Percentiles rank a stretch among this genome's conserved stretches.
phyloP scores from a whole-genome alignment of 1,284 basidiomycete genomes.

The Marasmius sp. region DNA sequence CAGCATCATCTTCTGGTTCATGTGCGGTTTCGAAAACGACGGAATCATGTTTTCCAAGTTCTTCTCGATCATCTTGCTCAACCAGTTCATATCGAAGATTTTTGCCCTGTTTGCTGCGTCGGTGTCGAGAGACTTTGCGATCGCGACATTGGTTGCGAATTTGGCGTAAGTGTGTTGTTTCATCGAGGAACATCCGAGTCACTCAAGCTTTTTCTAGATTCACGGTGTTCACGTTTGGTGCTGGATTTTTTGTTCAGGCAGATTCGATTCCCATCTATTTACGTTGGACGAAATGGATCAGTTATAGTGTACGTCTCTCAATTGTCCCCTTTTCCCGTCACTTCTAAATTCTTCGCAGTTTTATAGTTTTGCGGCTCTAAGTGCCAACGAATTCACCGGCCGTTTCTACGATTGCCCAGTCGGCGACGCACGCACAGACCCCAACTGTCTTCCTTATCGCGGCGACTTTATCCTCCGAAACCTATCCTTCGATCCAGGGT shows the following conservation, averaged over 20 bases:
- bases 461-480: slow-evolving; percentile 15
- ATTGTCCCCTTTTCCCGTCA: not conserved
- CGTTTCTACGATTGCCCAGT: slow-evolving; percentile 16
- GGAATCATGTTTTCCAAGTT: slow-evolving; percentile 33
- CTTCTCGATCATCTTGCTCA: slow-evolving; percentile 35
- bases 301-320: slow-evolving; percentile 1
- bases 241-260: slow-evolving; percentile 28
- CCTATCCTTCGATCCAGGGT: slow-evolving; percentile 14
- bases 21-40: slow-evolving; percentile 10
- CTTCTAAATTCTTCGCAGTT: slow-evolving; percentile 2
- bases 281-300: slow-evolving; percentile 37
- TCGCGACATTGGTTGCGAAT: slow-evolving; percentile 19
- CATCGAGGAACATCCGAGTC: not conserved
- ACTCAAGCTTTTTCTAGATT: slow-evolving; percentile 8
- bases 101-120: slow-evolving; percentile 36
- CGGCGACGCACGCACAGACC: slow-evolving; percentile 9
- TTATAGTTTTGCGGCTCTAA: slow-evolving; percentile 17
- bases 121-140: slow-evolving; percentile 26
- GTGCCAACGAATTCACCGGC: slow-evolving; percentile 15
- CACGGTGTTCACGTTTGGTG: slow-evolving; percentile 27
- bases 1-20: slow-evolving; percentile 14
- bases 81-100: slow-evolving; percentile 37
- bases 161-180: slow-evolving; percentile 11
- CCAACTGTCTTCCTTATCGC: slow-evolving; percentile 13
- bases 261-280: slow-evolving; percentile 39